Conservation (phyloP, 2,329 filamentous ascomycete genomes). For the Shiraia sp. region DNA sequence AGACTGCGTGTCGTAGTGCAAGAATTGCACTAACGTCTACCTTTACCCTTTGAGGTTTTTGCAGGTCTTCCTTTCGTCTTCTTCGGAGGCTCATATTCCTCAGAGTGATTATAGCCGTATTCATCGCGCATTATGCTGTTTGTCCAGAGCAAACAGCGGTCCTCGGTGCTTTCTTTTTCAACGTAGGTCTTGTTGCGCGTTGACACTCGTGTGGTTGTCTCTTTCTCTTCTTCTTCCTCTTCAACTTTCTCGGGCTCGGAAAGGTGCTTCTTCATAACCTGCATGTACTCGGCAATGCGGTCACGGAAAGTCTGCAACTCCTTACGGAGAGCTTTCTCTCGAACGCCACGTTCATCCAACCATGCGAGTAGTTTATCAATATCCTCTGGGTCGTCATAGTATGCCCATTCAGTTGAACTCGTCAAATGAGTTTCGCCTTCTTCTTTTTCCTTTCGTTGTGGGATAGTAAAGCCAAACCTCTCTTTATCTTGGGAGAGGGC, state of each 20-base stretch:
- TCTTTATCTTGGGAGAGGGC: conserved; percentile 75
- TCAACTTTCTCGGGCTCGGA: conserved; percentile 55
- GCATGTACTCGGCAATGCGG: conserved; percentile 78
- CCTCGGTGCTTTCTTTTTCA: conserved; percentile 56
- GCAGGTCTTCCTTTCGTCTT: conserved; percentile 49
- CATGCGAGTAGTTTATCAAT: conserved; percentile 81
- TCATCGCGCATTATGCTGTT: conserved; percentile 65
- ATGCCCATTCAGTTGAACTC: conserved; percentile 85
- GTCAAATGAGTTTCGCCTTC: conserved; percentile 81
- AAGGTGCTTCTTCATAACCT: conserved; percentile 75
- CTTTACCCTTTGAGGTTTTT: conserved; percentile 34
- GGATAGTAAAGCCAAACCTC: conserved; percentile 79
- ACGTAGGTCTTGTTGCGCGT: conserved; percentile 66
- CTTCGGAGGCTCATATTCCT: conserved; percentile 55
- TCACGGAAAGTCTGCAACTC: conserved; percentile 78
- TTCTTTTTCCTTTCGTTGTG: conserved; percentile 81
- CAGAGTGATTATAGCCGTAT: conserved; percentile 63
- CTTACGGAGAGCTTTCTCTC: conserved; percentile 85
- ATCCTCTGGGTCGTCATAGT: conserved; percentile 78
- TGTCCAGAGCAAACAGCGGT: conserved; percentile 67
- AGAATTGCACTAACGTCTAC: conserved; percentile 20
- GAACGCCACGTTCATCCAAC: conserved; percentile 84
- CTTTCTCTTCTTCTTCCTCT: conserved; percentile 51
- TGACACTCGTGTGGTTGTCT: conserved; percentile 59
- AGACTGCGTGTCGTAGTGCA: background rate